Conservation (phyloP, 345 rosid species). For the Eucalyptus erythrocorys region DNA sequence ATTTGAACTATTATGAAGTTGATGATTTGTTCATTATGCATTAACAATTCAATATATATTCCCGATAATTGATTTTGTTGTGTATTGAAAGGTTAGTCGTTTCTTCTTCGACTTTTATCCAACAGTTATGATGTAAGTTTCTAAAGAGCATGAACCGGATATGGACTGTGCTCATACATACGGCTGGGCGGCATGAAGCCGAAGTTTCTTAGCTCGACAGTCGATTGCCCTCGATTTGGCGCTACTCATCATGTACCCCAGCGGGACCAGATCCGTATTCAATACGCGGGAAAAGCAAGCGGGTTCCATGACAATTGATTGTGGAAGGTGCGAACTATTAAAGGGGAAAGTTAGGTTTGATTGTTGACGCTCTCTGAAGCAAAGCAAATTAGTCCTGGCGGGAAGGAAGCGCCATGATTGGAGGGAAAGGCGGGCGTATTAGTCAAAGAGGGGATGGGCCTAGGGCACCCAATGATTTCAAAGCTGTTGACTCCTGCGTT, state of each 20-base stretch:
- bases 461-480: not conserved
- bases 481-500: not conserved
- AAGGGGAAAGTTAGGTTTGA: not conserved
- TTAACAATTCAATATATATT: no score
- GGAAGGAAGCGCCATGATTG: not conserved
- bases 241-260: not conserved
- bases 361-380: not conserved
- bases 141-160: not conserved
- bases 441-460: not conserved
- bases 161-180: not conserved
- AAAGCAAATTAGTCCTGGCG: not conserved
- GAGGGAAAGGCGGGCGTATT: not conserved
- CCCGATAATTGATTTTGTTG: no score
- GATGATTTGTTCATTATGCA: no score
- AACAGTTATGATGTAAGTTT: no score
- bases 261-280: not conserved
- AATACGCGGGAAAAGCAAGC: not conserved
- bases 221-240: not conserved
- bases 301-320: not conserved
- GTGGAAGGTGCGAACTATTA: not conserved
- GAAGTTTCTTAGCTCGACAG: not conserved
- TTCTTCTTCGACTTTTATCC: no score
- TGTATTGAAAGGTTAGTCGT: fast-evolving
- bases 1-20: no score
- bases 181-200: not conserved